phyloP scores from a whole-genome alignment of 257 asterid species.

The Solanum pimpinellifolium region DNA sequence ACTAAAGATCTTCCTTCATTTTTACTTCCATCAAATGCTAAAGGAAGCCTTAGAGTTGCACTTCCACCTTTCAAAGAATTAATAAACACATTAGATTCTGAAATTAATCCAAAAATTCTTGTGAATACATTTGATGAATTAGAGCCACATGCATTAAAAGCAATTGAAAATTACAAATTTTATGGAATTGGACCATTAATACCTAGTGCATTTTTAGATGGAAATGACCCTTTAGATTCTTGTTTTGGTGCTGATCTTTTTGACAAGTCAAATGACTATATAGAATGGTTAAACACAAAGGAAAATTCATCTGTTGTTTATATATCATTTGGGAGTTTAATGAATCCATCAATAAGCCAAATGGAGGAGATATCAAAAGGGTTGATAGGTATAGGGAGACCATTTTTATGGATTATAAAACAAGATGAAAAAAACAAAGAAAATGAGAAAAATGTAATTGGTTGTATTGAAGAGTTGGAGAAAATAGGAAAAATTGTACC shows the following conservation, averaged over 20 bases:
- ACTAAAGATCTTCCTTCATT: slow-evolving; percentile 22
- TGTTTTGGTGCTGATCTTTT: slow-evolving; percentile 9
- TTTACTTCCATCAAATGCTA: slow-evolving; percentile 5
- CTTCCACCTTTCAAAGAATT: slow-evolving; percentile 8
- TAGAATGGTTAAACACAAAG: slow-evolving; percentile 22
- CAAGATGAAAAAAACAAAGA: not conserved
- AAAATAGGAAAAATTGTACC: slow-evolving; percentile 16
- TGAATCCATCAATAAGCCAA: slow-evolving; percentile 2
- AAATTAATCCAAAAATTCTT: not conserved
- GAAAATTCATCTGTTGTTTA: slow-evolving; percentile 11
- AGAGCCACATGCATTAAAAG: slow-evolving; percentile 6
- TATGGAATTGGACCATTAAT: slow-evolving; percentile 26
- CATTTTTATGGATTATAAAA: slow-evolving; percentile 26
- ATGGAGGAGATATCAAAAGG: slow-evolving; percentile 15
- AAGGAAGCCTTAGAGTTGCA: not conserved
- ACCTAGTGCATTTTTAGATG: slow-evolving; percentile 9
- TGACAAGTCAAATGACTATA: not conserved
- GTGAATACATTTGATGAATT: slow-evolving; percentile 19
- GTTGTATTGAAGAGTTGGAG: slow-evolving; percentile 6
- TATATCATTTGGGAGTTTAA: slow-evolving; percentile 20
- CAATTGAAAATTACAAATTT: slow-evolving; percentile 10
- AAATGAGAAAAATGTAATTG: not conserved
- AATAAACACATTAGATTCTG: slow-evolving; percentile 6
- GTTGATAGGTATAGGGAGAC: not conserved
- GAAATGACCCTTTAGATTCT: slow-evolving; percentile 1